A percentile compares a stretch with the other conserved stretches of the same genome.
Evolutionary conservation across 352 stramenopile genomes (phyloP).

Genomic region (Pythium biforme): DNA sequence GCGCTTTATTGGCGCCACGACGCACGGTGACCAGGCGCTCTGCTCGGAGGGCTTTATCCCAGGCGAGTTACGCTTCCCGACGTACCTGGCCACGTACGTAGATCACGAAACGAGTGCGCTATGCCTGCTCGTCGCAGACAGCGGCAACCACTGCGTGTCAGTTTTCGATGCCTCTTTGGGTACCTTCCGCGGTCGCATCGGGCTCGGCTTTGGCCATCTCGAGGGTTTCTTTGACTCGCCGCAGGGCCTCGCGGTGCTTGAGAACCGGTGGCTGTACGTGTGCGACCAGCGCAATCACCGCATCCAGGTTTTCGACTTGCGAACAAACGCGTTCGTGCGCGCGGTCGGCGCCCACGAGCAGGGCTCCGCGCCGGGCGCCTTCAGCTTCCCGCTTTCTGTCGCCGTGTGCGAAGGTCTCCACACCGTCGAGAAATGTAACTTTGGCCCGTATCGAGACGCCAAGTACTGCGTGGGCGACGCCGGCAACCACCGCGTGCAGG

Average conservation of each 20-base stretch:
- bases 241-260: constrained; percentile 46
- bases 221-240: constrained; percentile 54
- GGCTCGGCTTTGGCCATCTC: constrained; percentile 50
- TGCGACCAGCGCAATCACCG: constrained; percentile 72
- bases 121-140: constrained; percentile 51
- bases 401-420: constrained; percentile 44
- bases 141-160: constrained; percentile 57
- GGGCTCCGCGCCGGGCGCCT: constrained; percentile 34
- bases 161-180: constrained; percentile 45
- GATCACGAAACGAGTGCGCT: neutral
- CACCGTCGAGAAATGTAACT: constrained; percentile 38
- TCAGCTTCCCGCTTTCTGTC: constrained; percentile 48
- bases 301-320: constrained; percentile 56
- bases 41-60: constrained; percentile 48
- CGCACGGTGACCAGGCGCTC: constrained; percentile 48
- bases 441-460: constrained; percentile 43
- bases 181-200: constrained; percentile 40
- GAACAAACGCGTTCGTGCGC: constrained; percentile 21
- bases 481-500: constrained; percentile 54
- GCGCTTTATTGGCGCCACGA: constrained; percentile 50
- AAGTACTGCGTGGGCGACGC: constrained; percentile 55
- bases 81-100: constrained; percentile 32
- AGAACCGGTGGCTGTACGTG: constrained; percentile 45
- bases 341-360: constrained; percentile 33
- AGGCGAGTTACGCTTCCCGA: constrained; percentile 53